Conservation (phyloP, 179 eudicot genomes). For the Silene noctiflora region DNA sequence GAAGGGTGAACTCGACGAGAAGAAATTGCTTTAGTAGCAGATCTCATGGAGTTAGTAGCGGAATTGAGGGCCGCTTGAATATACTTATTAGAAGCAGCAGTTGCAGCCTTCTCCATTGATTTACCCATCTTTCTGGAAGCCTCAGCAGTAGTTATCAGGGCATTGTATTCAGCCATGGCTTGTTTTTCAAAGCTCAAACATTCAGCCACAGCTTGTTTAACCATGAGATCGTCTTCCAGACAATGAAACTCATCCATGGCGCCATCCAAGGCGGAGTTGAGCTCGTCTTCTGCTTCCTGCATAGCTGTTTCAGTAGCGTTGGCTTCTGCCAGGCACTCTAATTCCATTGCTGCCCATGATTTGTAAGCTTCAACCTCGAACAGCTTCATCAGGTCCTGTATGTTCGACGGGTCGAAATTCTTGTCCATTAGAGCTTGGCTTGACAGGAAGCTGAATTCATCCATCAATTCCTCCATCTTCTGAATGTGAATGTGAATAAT, state of each 20-base stretch:
- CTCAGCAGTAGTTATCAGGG: slow-evolving; percentile 41
- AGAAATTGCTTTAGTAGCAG: slow-evolving; percentile 54
- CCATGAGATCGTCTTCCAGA: slow-evolving; percentile 45
- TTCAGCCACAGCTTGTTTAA: background rate
- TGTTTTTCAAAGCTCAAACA: slow-evolving; percentile 28
- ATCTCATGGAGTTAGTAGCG: slow-evolving; percentile 62
- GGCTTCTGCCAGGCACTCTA: slow-evolving; percentile 35
- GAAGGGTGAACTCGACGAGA: slow-evolving; percentile 69
- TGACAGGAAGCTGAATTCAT: slow-evolving; percentile 58
- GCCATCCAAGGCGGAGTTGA: slow-evolving; percentile 61
- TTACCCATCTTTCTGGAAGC: slow-evolving; percentile 53
- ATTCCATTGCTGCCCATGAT: slow-evolving; percentile 70
- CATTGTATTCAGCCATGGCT: slow-evolving; percentile 37
- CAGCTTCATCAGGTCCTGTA: slow-evolving; percentile 61
- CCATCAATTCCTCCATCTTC: slow-evolving; percentile 60
- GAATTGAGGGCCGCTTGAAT: slow-evolving; percentile 63
- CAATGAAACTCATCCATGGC: slow-evolving; percentile 67
- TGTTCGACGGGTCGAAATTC: slow-evolving; percentile 59
- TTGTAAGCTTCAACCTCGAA: slow-evolving; percentile 75
- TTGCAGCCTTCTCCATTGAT: slow-evolving; percentile 57
- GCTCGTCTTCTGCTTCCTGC: slow-evolving; percentile 50
- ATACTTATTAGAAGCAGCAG: slow-evolving; percentile 58
- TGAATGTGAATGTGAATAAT: too few relatives aligned
- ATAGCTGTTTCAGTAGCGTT: slow-evolving; percentile 37
- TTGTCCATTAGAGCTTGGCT: slow-evolving; percentile 54